phyloP scores from a whole-genome alignment of 1,284 basidiomycete genomes.

The Hortiboletus rubellus region DNA sequence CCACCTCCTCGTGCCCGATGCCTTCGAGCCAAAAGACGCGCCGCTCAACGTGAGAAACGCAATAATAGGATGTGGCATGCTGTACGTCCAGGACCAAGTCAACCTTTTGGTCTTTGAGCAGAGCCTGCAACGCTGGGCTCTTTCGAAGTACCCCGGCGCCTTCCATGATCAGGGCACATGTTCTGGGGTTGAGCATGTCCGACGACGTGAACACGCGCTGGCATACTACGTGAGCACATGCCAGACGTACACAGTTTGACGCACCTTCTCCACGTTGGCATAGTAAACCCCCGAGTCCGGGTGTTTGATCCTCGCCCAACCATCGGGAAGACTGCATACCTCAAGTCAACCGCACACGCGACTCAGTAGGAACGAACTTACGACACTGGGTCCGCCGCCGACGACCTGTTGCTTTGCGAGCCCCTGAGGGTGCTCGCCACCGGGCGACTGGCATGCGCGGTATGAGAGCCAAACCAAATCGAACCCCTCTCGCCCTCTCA shows the following conservation, averaged over 20 bases:
- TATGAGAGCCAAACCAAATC: background rate
- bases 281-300: constrained; percentile 33
- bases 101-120: constrained; percentile 14
- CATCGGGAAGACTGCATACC: constrained; percentile 14
- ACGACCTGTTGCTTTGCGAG: constrained; percentile 1
- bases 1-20: constrained; percentile 17
- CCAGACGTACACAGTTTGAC: background rate
- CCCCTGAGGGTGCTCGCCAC: constrained; percentile 22
- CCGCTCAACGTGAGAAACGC: constrained; percentile 30
- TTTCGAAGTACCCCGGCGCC: constrained; percentile 9
- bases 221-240: background rate
- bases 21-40: constrained; percentile 33
- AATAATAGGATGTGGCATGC: constrained; percentile 23
- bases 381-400: constrained; percentile 1
- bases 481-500: background rate
- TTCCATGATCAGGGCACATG: constrained; percentile 11
- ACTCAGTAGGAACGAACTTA: background rate
- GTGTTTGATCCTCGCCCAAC: constrained; percentile 29
- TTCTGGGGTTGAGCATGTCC: constrained; percentile 14
- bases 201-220: constrained; percentile 25
- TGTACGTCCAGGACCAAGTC: constrained; percentile 22
- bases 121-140: constrained; percentile 3
- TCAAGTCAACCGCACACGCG: background rate
- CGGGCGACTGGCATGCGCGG: background rate
- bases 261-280: constrained; percentile 27